Evolutionary conservation across 805 yeast genomes (phyloP).

Genomic region (Yamadazyma insecticola): DNA sequence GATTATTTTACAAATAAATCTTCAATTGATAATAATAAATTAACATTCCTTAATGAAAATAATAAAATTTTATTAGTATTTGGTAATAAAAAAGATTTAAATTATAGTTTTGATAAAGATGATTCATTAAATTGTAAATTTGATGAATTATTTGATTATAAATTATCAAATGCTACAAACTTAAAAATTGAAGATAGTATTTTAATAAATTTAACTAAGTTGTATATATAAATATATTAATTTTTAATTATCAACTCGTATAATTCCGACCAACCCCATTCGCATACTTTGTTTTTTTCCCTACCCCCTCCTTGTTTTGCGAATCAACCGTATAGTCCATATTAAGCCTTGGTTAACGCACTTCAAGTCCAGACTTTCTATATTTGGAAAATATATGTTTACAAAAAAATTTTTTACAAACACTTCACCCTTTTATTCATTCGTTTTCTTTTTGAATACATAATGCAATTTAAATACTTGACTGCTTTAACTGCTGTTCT

Average conservation of each 20-base stretch:
- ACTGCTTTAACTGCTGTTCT: slow-evolving; percentile 46
- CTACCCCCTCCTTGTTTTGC: too few species aligned
- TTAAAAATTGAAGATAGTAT: slow-evolving; percentile 69
- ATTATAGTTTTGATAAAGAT: slow-evolving; percentile 49
- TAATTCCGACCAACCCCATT: too few species aligned
- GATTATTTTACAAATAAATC: slow-evolving; percentile 43
- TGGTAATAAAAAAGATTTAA: slow-evolving; percentile 59
- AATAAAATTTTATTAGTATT: slow-evolving; percentile 49
- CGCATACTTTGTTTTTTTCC: too few species aligned
- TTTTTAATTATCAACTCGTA: too few species aligned
- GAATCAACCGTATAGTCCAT: too few species aligned
- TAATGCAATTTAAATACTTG: slow-evolving; percentile 38
- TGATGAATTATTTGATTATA: slow-evolving; percentile 67
- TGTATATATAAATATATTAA: too few species aligned
- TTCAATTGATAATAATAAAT: not conserved
- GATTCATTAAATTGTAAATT: slow-evolving; percentile 47
- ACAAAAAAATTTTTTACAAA: slow-evolving; percentile 10
- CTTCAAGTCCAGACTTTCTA: slow-evolving; percentile 10
- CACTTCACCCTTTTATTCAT: slow-evolving; percentile 3
- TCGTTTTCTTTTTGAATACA: slow-evolving; percentile 12
- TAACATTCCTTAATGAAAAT: slow-evolving; percentile 2
- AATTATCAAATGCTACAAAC: slow-evolving; percentile 47
- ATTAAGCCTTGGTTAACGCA: too few species aligned
- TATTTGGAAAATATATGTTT: slow-evolving; percentile 9
- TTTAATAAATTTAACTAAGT: slow-evolving; percentile 48